Percentiles rank a stretch among this genome's conserved stretches.
Evolutionary conservation across 108 stramenopile species (phyloP).

Genomic region (Nitzschia palea): DNA sequence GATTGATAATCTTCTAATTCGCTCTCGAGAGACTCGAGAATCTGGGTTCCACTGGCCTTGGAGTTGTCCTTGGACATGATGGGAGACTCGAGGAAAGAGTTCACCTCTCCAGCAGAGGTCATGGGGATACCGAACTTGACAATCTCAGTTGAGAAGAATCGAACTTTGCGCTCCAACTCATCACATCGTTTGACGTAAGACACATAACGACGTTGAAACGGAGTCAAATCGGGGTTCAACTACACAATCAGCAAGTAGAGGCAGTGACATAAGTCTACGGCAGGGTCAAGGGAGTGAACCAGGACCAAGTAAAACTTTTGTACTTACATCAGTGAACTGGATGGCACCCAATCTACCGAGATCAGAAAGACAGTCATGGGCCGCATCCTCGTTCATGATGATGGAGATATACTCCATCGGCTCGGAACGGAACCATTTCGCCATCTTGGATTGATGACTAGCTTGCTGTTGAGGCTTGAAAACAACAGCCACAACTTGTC

Average conservation of each 20-base stretch:
- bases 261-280: too few relatives aligned
- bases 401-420: conserved; percentile 98
- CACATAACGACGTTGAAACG: conserved; percentile 98
- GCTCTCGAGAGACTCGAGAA: conserved; percentile 84
- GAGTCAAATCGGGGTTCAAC: conserved; percentile 96
- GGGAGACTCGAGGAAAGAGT: conserved; percentile 55
- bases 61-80: conserved; percentile 27
- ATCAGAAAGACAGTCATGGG: conserved; percentile 91
- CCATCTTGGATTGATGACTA: conserved; percentile 72
- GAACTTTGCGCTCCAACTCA: conserved; percentile 97
- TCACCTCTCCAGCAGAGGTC: conserved; percentile 65
- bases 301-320: not conserved
- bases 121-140: conserved; percentile 86
- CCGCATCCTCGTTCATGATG: conserved; percentile 96
- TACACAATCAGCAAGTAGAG: too few relatives aligned
- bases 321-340: conserved; percentile 94
- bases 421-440: conserved; percentile 97
- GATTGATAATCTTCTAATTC: conserved; percentile 91
- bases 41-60: conserved; percentile 63
- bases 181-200: conserved; percentile 97
- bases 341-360: conserved; percentile 91
- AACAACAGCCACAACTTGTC: not conserved
- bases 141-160: conserved; percentile 87
- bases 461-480: not conserved
- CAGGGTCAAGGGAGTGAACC: not conserved